Base-by-base conservation (phyloP, 257 asterid species). In the Solanum boliviense region DNA sequence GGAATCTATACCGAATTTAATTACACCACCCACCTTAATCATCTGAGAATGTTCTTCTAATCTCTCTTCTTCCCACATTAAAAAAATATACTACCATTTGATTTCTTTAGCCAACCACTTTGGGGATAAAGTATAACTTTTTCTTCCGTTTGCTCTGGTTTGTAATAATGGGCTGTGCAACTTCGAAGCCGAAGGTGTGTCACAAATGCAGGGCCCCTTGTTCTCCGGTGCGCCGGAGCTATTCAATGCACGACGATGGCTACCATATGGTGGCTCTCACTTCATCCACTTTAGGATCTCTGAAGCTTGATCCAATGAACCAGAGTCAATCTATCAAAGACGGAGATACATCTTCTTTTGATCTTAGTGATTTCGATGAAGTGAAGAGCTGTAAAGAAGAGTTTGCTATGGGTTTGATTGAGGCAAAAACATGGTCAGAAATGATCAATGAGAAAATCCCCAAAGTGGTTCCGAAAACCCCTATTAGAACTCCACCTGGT, bases 281-380 rank as follows among this genome's bases (percentile, higher is more conserved):
- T 67, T 96, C 99, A 5, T 93, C 98, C 89, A 97, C 99, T 13
- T 86, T 96, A 89, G 99, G 98, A 13, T 93, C 98, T 38, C 32
- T 97, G 9, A 90, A 87, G 90, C 98, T 94, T 58, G 99, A 96
- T 90, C 92, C 95, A 1, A n/a, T 86, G 58, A 89, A 87, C 85
- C 91, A 84, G 39, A 89, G 52, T 74, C 87, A 52, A 13, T 41
- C 32, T 12, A 16, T 58, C 65, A 84, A 87, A 60, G 91, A 23
- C 32, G 90, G 62, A 52, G 62, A 81, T 58, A 91, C 86, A 48
- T 94, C 88, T 29, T 86, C 88, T 48, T 83, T 84, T 6, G 21
- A 15, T 4, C 86, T 27, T 16, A 4, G n/a, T 36, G 88, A 29
- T 4, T 90, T 34, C 3, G 91, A 70, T 65, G 20, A 76, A 73